Conservation (phyloP, 148 eudicot genomes). For the Tetragonia tetragonoides region DNA sequence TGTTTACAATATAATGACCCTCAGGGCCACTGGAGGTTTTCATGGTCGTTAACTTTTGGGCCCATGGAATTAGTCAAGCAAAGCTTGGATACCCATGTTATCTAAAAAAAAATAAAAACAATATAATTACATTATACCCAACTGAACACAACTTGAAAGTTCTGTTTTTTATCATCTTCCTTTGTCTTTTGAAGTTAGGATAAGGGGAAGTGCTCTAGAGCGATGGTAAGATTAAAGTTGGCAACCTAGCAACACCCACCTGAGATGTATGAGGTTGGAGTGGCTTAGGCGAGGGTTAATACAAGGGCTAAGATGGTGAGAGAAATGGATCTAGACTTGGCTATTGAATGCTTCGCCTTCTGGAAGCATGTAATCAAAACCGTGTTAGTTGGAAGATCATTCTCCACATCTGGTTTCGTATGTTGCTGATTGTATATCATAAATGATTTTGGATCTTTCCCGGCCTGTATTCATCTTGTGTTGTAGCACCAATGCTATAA, state of each 20-base stretch:
- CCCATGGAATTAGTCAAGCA: too few relatives aligned
- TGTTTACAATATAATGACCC: too few relatives aligned
- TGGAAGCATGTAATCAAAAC: background rate
- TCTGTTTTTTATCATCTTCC: background rate
- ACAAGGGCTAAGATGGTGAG: background rate
- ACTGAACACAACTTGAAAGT: background rate
- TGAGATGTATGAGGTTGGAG: background rate
- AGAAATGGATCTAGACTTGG: background rate
- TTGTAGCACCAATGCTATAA: background rate
- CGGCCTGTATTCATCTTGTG: background rate
- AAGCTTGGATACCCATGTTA: too few relatives aligned
- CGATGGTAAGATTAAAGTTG: background rate
- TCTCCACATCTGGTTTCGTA: background rate
- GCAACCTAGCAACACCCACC: background rate
- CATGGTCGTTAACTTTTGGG: too few relatives aligned
- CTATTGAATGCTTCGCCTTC: background rate
- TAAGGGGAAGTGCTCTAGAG: background rate
- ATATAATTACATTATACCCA: too few relatives aligned
- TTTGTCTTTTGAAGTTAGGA: background rate
- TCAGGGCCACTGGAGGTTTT: too few relatives aligned
- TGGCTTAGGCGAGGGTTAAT: background rate
- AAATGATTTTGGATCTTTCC: background rate
- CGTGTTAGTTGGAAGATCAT: background rate
- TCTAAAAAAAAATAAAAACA: too few relatives aligned
- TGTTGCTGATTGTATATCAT: background rate